phyloP scores from a whole-genome alignment of 1,284 basidiomycete genomes.

The Wolfiporia cocos region DNA sequence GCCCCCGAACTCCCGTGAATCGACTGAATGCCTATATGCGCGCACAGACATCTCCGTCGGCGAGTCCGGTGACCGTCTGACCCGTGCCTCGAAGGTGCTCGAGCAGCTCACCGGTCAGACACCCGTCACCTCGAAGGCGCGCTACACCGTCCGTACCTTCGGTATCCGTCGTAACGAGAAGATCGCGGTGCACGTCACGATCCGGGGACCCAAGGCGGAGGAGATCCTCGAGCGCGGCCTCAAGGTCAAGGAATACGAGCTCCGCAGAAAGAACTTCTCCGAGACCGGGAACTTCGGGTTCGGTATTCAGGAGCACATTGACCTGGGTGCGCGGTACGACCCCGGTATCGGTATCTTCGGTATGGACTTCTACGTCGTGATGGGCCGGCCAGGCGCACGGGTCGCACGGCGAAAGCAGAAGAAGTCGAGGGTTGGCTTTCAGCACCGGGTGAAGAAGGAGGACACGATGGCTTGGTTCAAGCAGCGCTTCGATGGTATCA shows the following conservation, averaged over 20 bases:
- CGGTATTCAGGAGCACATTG: conserved; percentile 98
- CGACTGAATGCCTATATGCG: no score
- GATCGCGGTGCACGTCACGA: conserved; percentile 99
- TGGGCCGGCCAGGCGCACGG: conserved; percentile 94
- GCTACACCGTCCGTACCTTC: conserved; percentile 99
- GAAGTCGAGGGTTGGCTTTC: conserved; percentile 82
- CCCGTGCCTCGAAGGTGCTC: conserved; percentile 98
- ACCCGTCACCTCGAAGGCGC: conserved; percentile 98
- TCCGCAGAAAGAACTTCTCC: conserved; percentile 91
- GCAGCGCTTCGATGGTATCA: conserved; percentile 97
- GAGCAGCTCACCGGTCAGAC: conserved; percentile 99
- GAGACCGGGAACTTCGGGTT: conserved; percentile 99
- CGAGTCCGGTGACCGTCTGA: conserved; percentile 98
- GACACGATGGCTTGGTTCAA: conserved; percentile 98
- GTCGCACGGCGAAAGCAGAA: conserved; percentile 91
- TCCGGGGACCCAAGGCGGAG: conserved; percentile 99
- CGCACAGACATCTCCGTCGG: conserved; percentile 99
- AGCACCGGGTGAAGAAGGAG: conserved; percentile 88
- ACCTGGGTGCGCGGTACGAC: conserved; percentile 97
- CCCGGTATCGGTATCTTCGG: conserved; percentile 96
- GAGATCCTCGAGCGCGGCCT: conserved; percentile 99
- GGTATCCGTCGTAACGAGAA: conserved; percentile 99
- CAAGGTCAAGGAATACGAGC: conserved; percentile 99
- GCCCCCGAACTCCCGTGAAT: conserved; percentile 1
- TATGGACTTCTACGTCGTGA: conserved; percentile 97